Conservation (phyloP, 352 stramenopile species). For the Phytophthora pseudosyringae region DNA sequence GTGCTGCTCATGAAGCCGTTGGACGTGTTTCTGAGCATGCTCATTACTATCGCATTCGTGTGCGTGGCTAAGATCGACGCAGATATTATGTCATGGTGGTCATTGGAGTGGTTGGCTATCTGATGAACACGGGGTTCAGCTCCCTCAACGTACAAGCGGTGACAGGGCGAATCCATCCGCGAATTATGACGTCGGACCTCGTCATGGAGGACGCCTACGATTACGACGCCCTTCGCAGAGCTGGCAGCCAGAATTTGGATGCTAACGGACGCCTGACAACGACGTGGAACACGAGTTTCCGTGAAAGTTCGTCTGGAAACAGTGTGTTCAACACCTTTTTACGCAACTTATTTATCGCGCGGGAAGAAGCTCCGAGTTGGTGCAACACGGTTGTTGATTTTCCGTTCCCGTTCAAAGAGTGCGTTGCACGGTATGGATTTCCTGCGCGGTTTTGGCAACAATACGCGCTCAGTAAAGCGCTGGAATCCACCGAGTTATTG, state of each 20-base stretch:
- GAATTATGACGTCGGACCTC: slow-evolving; percentile 5
- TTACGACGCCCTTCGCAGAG: background rate
- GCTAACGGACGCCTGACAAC: background rate
- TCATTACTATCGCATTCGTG: slow-evolving; percentile 9
- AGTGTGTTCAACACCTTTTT: slow-evolving; percentile 12
- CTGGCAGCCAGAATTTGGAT: no score
- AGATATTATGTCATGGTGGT: slow-evolving; percentile 4
- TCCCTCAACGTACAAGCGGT: slow-evolving; percentile 17
- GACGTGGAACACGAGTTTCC: slow-evolving; percentile 3
- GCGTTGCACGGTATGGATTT: slow-evolving; percentile 9
- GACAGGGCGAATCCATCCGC: background rate
- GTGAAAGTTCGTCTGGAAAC: slow-evolving; percentile 5
- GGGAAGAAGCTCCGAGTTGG: slow-evolving; percentile 2
- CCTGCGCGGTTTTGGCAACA: slow-evolving; percentile 13
- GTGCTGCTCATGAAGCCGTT: slow-evolving; percentile 16
- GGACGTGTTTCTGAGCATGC: slow-evolving; percentile 17
- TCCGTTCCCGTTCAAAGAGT: background rate
- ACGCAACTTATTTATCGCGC: slow-evolving; percentile 6
- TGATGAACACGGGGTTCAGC: slow-evolving; percentile 27
- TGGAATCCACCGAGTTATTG: slow-evolving; percentile 3
- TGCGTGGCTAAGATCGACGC: slow-evolving; percentile 6
- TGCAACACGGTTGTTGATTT: slow-evolving; percentile 6
- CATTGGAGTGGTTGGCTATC: slow-evolving; percentile 14
- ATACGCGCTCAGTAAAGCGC: slow-evolving; percentile 3
- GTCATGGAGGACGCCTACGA: slow-evolving; percentile 6